Evolutionary conservation across 2,329 filamentous ascomycete species (phyloP).

Genomic region (Arthroderma sp.): DNA sequence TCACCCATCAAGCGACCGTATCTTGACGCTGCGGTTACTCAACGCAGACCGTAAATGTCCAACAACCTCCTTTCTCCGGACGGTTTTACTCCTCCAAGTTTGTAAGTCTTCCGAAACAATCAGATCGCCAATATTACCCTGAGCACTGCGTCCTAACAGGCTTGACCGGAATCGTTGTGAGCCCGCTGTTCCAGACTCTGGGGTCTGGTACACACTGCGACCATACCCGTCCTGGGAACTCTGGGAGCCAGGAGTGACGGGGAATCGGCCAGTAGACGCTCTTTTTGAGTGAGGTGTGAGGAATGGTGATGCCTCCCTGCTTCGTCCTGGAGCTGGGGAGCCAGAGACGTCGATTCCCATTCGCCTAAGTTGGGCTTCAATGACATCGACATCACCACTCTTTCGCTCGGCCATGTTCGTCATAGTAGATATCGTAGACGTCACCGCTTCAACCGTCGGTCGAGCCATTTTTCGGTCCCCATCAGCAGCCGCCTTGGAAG

Average conservation of each 20-base stretch:
- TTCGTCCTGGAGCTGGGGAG: constrained; percentile 11
- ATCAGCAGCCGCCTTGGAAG: constrained; percentile 38
- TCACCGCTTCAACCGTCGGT: constrained; percentile 83
- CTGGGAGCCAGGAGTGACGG: constrained; percentile 29
- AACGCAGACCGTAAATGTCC: constrained; percentile 28
- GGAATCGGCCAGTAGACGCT: constrained; percentile 18
- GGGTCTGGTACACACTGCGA: constrained; percentile 30
- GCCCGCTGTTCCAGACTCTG: constrained; percentile 23
- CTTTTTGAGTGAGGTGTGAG: constrained; percentile 27
- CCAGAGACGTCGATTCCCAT: constrained; percentile 40
- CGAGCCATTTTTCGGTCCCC: constrained; percentile 27
- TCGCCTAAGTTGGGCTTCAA: constrained; percentile 76
- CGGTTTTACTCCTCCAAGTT: constrained; percentile 27
- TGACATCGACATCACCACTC: constrained; percentile 77
- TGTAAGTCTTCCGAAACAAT: constrained; percentile 21
- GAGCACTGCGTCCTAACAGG: constrained; percentile 27
- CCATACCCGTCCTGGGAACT: constrained; percentile 23
- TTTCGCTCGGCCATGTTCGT: constrained; percentile 84
- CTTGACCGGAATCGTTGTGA: constrained; percentile 18
- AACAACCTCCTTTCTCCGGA: constrained; percentile 27
- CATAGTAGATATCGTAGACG: constrained; percentile 85
- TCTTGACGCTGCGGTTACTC: constrained; percentile 24
- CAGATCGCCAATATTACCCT: constrained; percentile 23
- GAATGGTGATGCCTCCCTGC: constrained; percentile 27
- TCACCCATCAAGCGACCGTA: constrained; percentile 24